Evolutionary conservation across 192 early-diverging fungal genomes (phyloP).

Genomic region (Coemansia sp.): DNA sequence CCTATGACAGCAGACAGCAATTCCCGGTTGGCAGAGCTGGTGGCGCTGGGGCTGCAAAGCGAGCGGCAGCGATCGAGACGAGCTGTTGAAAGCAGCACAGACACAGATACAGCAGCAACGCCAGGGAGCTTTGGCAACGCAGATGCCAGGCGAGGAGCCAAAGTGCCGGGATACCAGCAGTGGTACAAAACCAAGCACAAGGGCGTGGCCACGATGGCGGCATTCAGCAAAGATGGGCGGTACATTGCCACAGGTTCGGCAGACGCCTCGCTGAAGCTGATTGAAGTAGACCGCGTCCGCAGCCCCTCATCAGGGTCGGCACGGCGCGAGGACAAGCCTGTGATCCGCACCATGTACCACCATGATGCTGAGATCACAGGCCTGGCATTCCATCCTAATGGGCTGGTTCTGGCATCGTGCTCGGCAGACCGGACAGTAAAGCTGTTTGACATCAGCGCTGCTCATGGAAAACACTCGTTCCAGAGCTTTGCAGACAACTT

Average conservation of each 20-base stretch:
- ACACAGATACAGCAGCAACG: too few relatives aligned
- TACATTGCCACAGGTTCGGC: constrained; percentile 87
- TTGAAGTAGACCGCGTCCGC: constrained; percentile 80
- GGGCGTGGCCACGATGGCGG: constrained; percentile 63
- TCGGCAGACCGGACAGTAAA: constrained; percentile 83
- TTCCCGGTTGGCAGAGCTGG: constrained; percentile 60
- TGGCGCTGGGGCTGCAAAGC: constrained; percentile 61
- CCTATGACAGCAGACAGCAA: constrained; percentile 60
- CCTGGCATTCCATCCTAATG: constrained; percentile 89
- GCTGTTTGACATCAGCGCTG: constrained; percentile 83
- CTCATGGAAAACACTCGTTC: constrained; percentile 78
- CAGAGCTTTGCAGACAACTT: constrained; percentile 80
- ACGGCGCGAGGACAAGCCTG: constrained; percentile 72
- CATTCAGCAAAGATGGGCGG: constrained; percentile 65
- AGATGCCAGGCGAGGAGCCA: too few relatives aligned
- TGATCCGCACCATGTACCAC: constrained; percentile 88
- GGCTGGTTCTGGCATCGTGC: constrained; percentile 82
- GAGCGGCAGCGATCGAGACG: constrained; percentile 25
- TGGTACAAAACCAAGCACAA: constrained; percentile 80
- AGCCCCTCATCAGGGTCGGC: constrained; percentile 58
- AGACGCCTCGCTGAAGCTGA: constrained; percentile 86
- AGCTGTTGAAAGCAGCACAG: too few relatives aligned
- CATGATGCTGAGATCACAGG: constrained; percentile 79
- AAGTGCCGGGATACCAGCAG: constrained; percentile 57
- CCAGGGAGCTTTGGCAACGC: too few relatives aligned